A percentile compares a stretch with the other conserved stretches of the same genome.
phyloP scores from a whole-genome alignment of 768 basidiomycete genomes.

The Mycena latifolia region DNA sequence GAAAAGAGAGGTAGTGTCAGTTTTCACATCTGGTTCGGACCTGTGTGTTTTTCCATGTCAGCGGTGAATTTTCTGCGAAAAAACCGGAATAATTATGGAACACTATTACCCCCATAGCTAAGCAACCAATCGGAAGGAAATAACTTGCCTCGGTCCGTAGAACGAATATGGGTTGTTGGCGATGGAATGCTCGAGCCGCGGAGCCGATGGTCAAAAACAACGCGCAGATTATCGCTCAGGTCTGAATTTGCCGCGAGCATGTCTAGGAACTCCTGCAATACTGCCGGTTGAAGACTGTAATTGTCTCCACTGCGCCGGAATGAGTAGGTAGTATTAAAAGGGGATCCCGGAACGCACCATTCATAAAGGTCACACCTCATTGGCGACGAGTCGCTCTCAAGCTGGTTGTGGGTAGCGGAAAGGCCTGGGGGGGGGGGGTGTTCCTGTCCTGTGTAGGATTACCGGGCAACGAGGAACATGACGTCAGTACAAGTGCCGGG shows the following conservation, averaged over 20 bases:
- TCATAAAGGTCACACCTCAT: slow-evolving; percentile 14
- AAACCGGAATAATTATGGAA: no score
- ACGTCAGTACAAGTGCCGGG: no score
- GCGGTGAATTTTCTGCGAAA: no score
- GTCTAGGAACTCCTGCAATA: not conserved
- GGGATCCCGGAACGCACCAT: not conserved
- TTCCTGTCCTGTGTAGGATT: no score
- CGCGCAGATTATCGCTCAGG: not conserved
- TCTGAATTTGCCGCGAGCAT: not conserved
- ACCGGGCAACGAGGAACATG: no score
- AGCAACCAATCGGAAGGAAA: no score
- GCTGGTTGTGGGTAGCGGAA: slow-evolving; percentile 17
- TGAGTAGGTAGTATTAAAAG: not conserved
- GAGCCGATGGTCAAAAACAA: slow-evolving; percentile 1
- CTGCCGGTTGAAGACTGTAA: not conserved
- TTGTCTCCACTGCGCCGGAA: slow-evolving; percentile 5
- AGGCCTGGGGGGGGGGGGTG: not conserved
- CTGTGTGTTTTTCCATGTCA: no score
- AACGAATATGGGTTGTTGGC: slow-evolving; percentile 15
- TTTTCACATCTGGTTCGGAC: no score
- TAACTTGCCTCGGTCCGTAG: slow-evolving; percentile 14
- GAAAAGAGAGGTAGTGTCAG: no score
- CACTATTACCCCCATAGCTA: no score
- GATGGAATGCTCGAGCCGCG: not conserved
- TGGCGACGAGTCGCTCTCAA: slow-evolving; percentile 12